Evolutionary conservation across 2,329 filamentous ascomycete genomes (phyloP).

Genomic region (Epichloe bromicola): DNA sequence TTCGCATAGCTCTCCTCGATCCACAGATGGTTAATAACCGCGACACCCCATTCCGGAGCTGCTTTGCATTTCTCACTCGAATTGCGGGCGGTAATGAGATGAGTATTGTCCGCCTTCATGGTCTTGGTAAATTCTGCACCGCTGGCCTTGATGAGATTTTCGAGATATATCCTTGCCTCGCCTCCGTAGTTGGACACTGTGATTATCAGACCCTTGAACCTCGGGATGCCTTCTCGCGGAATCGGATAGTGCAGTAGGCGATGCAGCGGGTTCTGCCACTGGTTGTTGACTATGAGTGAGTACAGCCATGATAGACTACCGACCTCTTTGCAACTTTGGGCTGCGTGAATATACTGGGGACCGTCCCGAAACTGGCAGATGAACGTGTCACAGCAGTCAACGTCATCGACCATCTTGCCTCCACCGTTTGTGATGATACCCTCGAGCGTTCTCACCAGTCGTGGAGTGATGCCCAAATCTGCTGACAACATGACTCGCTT

Average conservation of each 20-base stretch:
- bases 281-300: constrained; percentile 75
- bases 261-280: constrained; percentile 74
- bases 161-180: constrained; percentile 82
- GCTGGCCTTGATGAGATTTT: constrained; percentile 74
- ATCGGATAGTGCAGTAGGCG: constrained; percentile 84
- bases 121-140: constrained; percentile 90
- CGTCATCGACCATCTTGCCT: constrained; percentile 50
- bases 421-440: constrained; percentile 60
- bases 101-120: constrained; percentile 89
- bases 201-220: constrained; percentile 64
- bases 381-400: constrained; percentile 66
- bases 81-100: constrained; percentile 82
- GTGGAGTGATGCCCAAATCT: constrained; percentile 59
- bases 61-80: constrained; percentile 89
- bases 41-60: constrained; percentile 81
- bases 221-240: constrained; percentile 61
- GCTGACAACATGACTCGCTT: constrained; percentile 65
- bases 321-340: constrained; percentile 66
- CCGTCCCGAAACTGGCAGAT: constrained; percentile 83
- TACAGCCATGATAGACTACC: constrained; percentile 93
- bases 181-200: constrained; percentile 95
- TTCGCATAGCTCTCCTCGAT: constrained; percentile 93
- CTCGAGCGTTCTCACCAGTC: constrained; percentile 53
- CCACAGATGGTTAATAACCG: constrained; percentile 91
- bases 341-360: constrained; percentile 61